phyloP scores from a whole-genome alignment of 768 basidiomycete genomes.

The Gloeopeniophorella convolvens region DNA sequence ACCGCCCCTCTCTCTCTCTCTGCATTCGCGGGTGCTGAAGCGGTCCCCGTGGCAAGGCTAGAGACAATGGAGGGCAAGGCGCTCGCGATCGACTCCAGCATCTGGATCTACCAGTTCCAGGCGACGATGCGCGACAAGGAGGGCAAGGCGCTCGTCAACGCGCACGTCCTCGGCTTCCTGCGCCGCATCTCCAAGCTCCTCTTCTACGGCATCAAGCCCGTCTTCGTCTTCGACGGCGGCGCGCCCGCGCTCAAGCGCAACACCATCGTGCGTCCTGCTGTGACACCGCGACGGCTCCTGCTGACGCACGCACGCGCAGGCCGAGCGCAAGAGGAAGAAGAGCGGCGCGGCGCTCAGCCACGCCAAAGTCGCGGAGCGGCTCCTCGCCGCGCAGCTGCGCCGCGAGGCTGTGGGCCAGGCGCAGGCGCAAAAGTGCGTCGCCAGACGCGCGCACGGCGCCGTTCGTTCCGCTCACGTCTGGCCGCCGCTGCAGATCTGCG shows the following conservation, averaged over 20 bases:
- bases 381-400: slow-evolving; percentile 91
- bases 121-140: slow-evolving; percentile 99
- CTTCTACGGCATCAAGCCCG: slow-evolving; percentile 96
- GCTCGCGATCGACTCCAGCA: slow-evolving; percentile 97
- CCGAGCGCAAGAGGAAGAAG: slow-evolving; percentile 86
- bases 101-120: slow-evolving; percentile 99
- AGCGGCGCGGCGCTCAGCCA: slow-evolving; percentile 83
- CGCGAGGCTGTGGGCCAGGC: slow-evolving; percentile 75
- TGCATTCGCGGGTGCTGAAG: background rate
- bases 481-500: slow-evolving; percentile 3
- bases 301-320: slow-evolving; percentile 37
- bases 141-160: slow-evolving; percentile 83
- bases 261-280: slow-evolving; percentile 62
- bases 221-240: slow-evolving; percentile 98
- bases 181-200: slow-evolving; percentile 90
- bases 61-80: slow-evolving; percentile 94
- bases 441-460: background rate
- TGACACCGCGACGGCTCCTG: background rate
- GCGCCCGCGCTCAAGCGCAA: slow-evolving; percentile 84
- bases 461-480: background rate
- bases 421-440: slow-evolving; percentile 37
- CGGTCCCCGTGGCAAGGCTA: slow-evolving; percentile 36
- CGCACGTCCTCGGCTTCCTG: slow-evolving; percentile 87
- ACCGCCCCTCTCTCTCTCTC: background rate
- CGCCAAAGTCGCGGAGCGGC: slow-evolving; percentile 79